These are phyloP conservation scores for Cucurbita moschata DNA, from an alignment of 306 rosid genomes.

Conservation along the genomic window DNA sequence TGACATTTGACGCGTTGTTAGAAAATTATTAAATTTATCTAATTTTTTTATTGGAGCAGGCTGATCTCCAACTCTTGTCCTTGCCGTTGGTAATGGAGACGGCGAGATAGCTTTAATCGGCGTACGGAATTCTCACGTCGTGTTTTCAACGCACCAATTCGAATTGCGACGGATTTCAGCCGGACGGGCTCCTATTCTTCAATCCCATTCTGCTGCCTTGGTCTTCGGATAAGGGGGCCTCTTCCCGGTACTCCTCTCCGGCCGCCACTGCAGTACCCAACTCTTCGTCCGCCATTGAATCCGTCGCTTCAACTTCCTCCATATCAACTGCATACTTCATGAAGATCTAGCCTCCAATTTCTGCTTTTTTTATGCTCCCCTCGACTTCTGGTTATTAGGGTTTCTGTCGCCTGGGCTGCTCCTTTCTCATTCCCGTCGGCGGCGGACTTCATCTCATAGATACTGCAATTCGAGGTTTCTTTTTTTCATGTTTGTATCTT, in stretches of 20 bases:
- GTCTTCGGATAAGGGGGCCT: neutral
- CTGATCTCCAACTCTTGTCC: neutral
- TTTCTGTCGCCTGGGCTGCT: neutral
- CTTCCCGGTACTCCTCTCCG: neutral
- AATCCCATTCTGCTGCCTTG: neutral
- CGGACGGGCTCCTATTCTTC: neutral
- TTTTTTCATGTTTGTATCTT: neutral
- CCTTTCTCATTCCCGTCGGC: neutral
- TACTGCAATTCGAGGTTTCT: neutral
- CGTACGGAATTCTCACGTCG: neutral
- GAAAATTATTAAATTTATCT: neutral
- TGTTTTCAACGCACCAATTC: conserved; percentile 3
- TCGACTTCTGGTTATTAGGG: neutral
- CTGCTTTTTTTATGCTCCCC: neutral
- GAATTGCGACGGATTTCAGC: neutral
- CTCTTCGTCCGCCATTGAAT: neutral
- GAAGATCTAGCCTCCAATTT: neutral
- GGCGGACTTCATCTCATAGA: no score
- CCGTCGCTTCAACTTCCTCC: neutral
- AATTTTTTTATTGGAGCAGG: neutral
- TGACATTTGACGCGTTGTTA: neutral
- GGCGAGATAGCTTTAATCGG: neutral
- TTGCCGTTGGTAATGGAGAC: neutral
- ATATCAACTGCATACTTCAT: neutral
- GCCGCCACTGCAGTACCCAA: neutral